Conservation (phyloP, 1,284 basidiomycete genomes). For the Ceratorhiza oryzae-sativae region DNA sequence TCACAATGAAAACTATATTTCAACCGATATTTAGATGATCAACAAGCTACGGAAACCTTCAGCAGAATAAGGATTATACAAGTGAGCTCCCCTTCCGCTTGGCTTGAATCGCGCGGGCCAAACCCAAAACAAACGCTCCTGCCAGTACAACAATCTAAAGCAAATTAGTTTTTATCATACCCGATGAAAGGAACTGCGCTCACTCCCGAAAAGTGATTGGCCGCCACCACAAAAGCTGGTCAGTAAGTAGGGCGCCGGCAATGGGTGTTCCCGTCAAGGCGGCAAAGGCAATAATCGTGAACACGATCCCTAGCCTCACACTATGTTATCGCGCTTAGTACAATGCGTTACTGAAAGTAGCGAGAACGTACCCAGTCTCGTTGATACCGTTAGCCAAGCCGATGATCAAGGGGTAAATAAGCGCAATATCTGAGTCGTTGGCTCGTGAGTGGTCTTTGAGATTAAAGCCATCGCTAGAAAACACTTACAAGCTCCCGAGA, state of each 20-base stretch:
- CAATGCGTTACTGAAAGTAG: not conserved
- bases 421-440: conserved; percentile 1
- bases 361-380: conserved; percentile 30
- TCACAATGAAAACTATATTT: too few species aligned
- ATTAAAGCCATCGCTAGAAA: not conserved
- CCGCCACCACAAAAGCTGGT: conserved; percentile 29
- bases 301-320: conserved; percentile 27
- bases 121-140: not conserved
- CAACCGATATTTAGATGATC: too few species aligned
- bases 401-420: conserved; percentile 28
- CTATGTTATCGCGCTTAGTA: not conserved
- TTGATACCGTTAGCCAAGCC: conserved; percentile 18
- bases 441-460: not conserved
- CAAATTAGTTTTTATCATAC: too few species aligned
- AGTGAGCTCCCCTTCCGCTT: conserved; percentile 16
- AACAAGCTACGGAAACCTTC: not conserved
- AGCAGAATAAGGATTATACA: conserved; percentile 5
- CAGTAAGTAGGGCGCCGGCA: conserved; percentile 24
- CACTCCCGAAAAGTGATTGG: conserved; percentile 35
- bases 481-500: conserved; percentile 38
- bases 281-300: conserved; percentile 32
- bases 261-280: conserved; percentile 34
- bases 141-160: conserved; percentile 24
- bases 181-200: not conserved
- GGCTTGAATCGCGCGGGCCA: conserved; percentile 32